Percentiles rank a stretch among this genome's conserved stretches.
Conservation (phyloP, 371 early-diverging fungal species). For the Mortierella sp. region DNA sequence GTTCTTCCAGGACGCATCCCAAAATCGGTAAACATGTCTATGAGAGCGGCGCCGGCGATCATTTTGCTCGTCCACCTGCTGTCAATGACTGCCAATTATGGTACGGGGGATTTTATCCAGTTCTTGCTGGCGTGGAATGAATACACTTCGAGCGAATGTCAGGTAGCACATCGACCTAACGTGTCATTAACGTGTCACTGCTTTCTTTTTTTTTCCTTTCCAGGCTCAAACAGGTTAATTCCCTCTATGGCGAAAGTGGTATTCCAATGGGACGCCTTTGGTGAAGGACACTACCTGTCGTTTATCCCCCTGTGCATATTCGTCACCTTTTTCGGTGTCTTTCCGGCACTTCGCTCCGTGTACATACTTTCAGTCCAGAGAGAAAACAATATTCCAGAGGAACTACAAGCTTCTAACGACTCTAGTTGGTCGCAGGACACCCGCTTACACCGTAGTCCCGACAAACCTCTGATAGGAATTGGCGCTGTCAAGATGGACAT, state of each 20-base stretch:
- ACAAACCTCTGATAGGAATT: not conserved
- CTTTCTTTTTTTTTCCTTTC: not conserved
- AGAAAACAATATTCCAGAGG: not conserved
- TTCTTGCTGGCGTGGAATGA: too few relatives aligned
- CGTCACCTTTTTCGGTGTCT: not conserved
- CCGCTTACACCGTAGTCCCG: not conserved
- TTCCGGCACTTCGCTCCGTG: not conserved
- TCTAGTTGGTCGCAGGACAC: not conserved
- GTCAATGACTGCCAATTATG: not conserved
- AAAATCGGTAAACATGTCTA: not conserved
- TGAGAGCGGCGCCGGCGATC: not conserved
- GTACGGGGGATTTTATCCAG: not conserved
- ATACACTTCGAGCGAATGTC: too few relatives aligned
- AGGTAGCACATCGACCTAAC: too few relatives aligned
- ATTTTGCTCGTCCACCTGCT: not conserved
- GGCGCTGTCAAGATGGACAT: not conserved
- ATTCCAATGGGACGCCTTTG: not conserved
- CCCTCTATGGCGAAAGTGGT: not conserved
- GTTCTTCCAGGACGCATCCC: slow-evolving; percentile 15
- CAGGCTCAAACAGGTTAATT: not conserved
- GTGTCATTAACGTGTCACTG: too few relatives aligned
- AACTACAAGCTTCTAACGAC: not conserved
- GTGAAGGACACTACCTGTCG: not conserved
- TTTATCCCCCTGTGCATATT: not conserved
- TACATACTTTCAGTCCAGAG: not conserved